Base-by-base conservation (phyloP, 768 basidiomycete species). In the Calocera viscosa region DNA sequence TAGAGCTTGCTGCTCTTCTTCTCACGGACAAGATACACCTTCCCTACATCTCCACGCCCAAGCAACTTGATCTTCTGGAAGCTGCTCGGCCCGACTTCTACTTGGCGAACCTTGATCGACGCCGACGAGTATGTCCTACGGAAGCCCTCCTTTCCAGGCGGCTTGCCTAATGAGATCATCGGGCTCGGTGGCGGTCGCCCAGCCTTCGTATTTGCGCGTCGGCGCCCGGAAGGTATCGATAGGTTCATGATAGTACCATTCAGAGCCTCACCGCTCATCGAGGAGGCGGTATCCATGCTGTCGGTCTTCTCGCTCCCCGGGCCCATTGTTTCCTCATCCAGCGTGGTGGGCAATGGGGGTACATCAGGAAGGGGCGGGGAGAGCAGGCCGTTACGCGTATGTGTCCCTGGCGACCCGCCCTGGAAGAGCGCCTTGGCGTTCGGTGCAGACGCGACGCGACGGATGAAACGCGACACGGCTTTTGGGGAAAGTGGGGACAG, bases 41-140 rank as follows among this genome's bases (percentile, higher is more conserved):
- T 90, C 22, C 96, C 96, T 60, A 99, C 96, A 77, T 99, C 96
- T 53, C 96, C 96, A 76, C 96, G 93, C 60, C 96, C 96, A n/a
- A 98, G 82, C 83, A 99, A 83, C 79, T 94, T 96, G 78, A 98
- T 81, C 81, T 99, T 99, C 74, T 89, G 83, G 78, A 99, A 99
- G 76, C 91, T 94, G 63, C 86, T 86, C 66, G 96, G 95, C 26
- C 87, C 84, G 28, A 99, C 95, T 79, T 98, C 94, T 67, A 95
- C 91, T 89, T 94, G 71, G 73, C 86, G 83, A 71, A 94, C 86
- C 79, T 96, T 96, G 79, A 99, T 98, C 22, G 93, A 95, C 76
- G 96, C 95, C 74, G 91, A 94, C 41, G 92, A 95, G 78, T 99
- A 99, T 53, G 96, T 98, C 73, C 96, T 80, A 67, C 91, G 84